Evolutionary conservation across 2,329 filamentous ascomycete genomes (phyloP), one percentile per base, ranked within the genome.

Genomic region (Aaosphaeria arxii): DNA sequence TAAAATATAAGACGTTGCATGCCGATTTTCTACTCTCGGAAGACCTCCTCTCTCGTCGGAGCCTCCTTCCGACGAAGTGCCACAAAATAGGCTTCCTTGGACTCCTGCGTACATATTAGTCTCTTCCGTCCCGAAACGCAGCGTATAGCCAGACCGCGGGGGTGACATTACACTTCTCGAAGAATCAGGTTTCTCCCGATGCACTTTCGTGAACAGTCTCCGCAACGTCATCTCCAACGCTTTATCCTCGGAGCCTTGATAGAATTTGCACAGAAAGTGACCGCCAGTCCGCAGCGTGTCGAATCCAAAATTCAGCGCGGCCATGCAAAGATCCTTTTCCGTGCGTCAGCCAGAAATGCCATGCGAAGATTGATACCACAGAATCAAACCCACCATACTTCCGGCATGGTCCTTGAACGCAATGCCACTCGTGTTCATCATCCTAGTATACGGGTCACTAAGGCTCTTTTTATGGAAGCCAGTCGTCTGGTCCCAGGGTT

Each of bases 381-480:
- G 17, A 24, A 24, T 24, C 17, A 24, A 24, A 24, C 86, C 67
- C 74, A 96, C 92, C 89, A 99, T 97, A 73, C 91, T 96, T 30
- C 89, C 89, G 7, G 85, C 86, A 72, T 99, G 94, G 72, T 99
- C 94, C 56, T 85, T 84, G 66, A 95, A 94, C 17, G 74, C 73
- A 63, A 89, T 87, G 48, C 94, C 94, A 74, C 88, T 96, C 61
- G 92, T 96, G 74, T 99, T 99, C 91, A 96, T 96, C 87, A 99
- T 87, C 94, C 94, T 99, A 81, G 75, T 71, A 84, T 95, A 94
- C 56, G 91, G 90, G 83, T 94, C 88, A 92, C 86, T 95, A 83
- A 96, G 81, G 78, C 86, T 95, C 77, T 84, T 90, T 77, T 88
- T 86, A 77, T 83, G 86, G 77, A 88, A 91, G 65, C 86, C 87